Percentiles rank a stretch among this genome's conserved stretches.
Conservation (phyloP, 306 rosid species). For the Phaseolus lunatus region DNA sequence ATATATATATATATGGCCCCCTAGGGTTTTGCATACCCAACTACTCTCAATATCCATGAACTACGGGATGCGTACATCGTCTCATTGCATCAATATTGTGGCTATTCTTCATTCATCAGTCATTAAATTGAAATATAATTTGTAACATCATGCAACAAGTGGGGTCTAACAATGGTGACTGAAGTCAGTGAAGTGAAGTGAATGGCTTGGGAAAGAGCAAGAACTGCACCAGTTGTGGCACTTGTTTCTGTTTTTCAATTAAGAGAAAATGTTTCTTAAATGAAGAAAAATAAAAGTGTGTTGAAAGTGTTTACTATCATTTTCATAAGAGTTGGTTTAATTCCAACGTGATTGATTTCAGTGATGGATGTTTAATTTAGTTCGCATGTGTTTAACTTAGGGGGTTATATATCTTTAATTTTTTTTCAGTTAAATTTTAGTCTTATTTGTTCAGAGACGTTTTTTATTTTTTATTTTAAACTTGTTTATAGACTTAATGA, state of each 20-base stretch:
- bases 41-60: slow-evolving; percentile 1
- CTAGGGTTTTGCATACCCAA: neutral
- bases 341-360: no score
- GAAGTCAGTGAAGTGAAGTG: neutral
- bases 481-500: no score
- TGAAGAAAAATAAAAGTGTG: no score
- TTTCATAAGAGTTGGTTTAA: no score
- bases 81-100: neutral
- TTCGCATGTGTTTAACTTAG: no score
- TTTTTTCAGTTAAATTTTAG: no score
- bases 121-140: neutral
- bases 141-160: neutral
- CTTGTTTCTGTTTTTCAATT: neutral
- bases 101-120: neutral
- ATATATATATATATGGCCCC: neutral
- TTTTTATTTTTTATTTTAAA: no score
- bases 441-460: no score
- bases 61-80: slow-evolving; percentile 2
- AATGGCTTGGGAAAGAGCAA: neutral
- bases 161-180: neutral
- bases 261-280: neutral
- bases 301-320: no score
- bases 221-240: neutral
- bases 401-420: no score
- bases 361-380: no score